Conservation (phyloP, 2,329 filamentous ascomycete species). For the Paracamarosporium sp. region DNA sequence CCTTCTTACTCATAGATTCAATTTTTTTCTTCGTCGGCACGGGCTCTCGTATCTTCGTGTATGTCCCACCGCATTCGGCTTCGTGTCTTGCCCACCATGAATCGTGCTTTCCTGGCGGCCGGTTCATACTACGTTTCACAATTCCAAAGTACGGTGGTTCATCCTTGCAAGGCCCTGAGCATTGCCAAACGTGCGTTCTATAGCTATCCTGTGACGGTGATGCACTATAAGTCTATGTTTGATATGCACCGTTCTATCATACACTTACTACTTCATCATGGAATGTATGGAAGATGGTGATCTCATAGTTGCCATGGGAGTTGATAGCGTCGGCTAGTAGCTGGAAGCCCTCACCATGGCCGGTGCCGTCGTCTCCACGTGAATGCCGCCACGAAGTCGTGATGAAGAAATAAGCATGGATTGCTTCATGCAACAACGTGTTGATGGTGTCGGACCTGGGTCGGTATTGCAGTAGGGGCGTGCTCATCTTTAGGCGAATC, state of each 20-base stretch:
- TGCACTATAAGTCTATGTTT: neutral
- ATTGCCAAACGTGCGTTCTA: slow-evolving; percentile 54
- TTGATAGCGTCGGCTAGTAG: slow-evolving; percentile 54
- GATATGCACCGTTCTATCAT: too few species aligned
- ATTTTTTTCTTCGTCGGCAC: slow-evolving; percentile 51
- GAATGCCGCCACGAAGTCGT: slow-evolving; percentile 52
- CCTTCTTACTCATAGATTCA: slow-evolving; percentile 45
- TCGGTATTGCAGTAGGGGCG: slow-evolving; percentile 52
- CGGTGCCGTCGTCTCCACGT: slow-evolving; percentile 51
- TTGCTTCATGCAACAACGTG: slow-evolving; percentile 53
- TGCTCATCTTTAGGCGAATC: slow-evolving; percentile 53
- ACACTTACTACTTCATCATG: slow-evolving; percentile 49
- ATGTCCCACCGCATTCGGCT: slow-evolving; percentile 50
- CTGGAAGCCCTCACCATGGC: slow-evolving; percentile 52
- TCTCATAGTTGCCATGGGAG: slow-evolving; percentile 48
- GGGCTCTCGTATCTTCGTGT: slow-evolving; percentile 51
- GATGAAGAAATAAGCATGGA: slow-evolving; percentile 56
- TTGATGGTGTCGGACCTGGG: slow-evolving; percentile 52
- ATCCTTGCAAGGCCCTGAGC: slow-evolving; percentile 48
- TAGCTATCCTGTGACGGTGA: slow-evolving; percentile 41
- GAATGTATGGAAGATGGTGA: slow-evolving; percentile 54
- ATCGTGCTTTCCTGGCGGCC: slow-evolving; percentile 50
- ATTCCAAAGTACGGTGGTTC: slow-evolving; percentile 52
- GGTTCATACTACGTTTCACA: slow-evolving; percentile 56
- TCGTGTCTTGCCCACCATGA: slow-evolving; percentile 51